Evolutionary conservation across 2,329 filamentous ascomycete genomes (phyloP).

Genomic region (Diaporthe amygdali): DNA sequence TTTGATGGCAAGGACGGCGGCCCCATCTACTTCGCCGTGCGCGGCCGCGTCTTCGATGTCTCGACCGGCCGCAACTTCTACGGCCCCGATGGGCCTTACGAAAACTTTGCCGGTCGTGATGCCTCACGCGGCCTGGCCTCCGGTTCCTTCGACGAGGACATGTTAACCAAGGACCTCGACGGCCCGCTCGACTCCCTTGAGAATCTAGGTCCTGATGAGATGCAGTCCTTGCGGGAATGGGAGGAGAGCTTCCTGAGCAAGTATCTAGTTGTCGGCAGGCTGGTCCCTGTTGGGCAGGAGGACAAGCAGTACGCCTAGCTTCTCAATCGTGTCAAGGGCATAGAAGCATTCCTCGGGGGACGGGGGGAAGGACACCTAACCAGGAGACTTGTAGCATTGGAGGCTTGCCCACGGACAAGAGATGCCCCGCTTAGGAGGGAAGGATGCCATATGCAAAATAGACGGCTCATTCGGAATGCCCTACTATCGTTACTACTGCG

Average conservation of each 20-base stretch:
- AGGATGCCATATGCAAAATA: neutral
- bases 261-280: constrained; percentile 90
- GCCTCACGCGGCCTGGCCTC: constrained; percentile 86
- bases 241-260: constrained; percentile 93
- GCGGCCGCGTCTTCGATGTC: constrained; percentile 91
- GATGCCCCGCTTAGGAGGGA: neutral
- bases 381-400: neutral
- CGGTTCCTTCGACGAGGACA: constrained; percentile 92
- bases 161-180: constrained; percentile 90
- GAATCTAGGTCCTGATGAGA: constrained; percentile 74
- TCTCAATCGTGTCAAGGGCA: neutral
- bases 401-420: neutral
- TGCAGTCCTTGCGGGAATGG: constrained; percentile 87
- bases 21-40: constrained; percentile 90
- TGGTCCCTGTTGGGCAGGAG: constrained; percentile 64
- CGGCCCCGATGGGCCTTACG: constrained; percentile 91
- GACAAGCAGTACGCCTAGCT: constrained; percentile 27
- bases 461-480: neutral
- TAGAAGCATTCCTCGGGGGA: neutral
- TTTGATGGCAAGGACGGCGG: constrained; percentile 77
- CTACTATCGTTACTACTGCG: neutral
- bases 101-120: constrained; percentile 94
- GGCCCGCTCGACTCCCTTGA: constrained; percentile 79
- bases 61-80: constrained; percentile 89
- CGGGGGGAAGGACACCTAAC: neutral